phyloP scores from a whole-genome alignment of 352 stramenopile species.

The Phytophthora europaea region DNA sequence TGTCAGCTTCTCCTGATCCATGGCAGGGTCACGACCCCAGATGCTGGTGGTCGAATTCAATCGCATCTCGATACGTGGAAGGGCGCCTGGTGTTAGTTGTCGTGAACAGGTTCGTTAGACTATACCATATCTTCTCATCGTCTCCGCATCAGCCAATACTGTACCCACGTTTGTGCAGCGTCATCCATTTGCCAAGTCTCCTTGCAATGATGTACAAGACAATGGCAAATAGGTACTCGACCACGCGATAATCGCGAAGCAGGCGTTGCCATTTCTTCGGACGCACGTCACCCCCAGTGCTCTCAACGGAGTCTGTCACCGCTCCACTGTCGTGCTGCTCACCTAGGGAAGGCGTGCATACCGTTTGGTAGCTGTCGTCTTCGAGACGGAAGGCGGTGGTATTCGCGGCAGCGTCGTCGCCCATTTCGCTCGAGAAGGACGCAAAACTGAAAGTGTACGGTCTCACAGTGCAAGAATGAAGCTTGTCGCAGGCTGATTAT shows the following conservation, averaged over 20 bases:
- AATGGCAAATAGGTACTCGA: conserved; percentile 40
- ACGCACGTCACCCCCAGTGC: neutral
- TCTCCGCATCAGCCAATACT: neutral
- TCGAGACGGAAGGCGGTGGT: conserved; percentile 12
- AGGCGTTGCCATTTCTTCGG: conserved; percentile 30
- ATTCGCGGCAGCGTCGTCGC: conserved; percentile 5
- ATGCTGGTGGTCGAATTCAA: conserved; percentile 51
- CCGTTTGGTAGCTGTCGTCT: conserved; percentile 19
- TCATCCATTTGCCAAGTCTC: conserved; percentile 29
- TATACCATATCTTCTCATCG: neutral
- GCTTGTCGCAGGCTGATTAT: conserved; percentile 26
- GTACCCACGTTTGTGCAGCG: conserved; percentile 34
- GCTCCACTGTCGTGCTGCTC: conserved; percentile 16
- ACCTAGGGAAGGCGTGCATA: conserved; percentile 17
- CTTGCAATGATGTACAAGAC: conserved; percentile 42
- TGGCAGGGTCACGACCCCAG: conserved; percentile 56
- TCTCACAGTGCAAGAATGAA: conserved; percentile 2
- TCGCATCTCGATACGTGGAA: conserved; percentile 57
- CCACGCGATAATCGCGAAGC: conserved; percentile 29
- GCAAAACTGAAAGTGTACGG: conserved; percentile 20
- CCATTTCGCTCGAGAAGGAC: conserved; percentile 18
- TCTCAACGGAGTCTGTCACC: conserved; percentile 4
- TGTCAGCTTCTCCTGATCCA: conserved; percentile 54
- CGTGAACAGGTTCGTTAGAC: conserved; percentile 2
- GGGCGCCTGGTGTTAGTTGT: conserved; percentile 37